Evolutionary conservation across 179 eudicot species (phyloP).

Genomic region (Pouteria campechiana): DNA sequence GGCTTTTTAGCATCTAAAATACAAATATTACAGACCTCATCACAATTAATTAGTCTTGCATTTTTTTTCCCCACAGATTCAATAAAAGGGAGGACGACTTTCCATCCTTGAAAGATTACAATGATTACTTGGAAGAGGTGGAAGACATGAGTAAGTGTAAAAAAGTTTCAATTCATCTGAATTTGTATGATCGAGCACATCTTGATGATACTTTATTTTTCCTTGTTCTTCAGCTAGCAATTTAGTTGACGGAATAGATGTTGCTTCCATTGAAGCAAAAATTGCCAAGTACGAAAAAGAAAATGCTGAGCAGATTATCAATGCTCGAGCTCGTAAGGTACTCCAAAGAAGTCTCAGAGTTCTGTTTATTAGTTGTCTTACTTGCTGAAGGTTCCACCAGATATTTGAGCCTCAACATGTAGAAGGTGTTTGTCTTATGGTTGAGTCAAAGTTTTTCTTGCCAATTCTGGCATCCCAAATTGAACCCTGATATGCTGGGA

Average conservation of each 20-base stretch:
- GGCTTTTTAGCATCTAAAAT: background rate
- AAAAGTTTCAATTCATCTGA: background rate
- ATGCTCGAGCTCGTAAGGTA: slow-evolving; percentile 90
- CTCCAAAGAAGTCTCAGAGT: slow-evolving; percentile 4
- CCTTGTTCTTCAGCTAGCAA: slow-evolving; percentile 49
- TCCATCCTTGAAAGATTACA: slow-evolving; percentile 70
- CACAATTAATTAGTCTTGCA: background rate
- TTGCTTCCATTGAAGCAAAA: slow-evolving; percentile 63
- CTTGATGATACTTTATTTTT: background rate
- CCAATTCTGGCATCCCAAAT: too few species aligned
- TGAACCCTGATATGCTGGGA: background rate
- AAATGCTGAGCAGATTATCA: slow-evolving; percentile 87
- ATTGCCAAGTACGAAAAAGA: slow-evolving; percentile 67
- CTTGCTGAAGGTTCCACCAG: background rate
- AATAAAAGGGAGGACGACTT: slow-evolving; percentile 93
- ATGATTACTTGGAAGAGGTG: slow-evolving; percentile 94
- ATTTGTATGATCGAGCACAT: background rate
- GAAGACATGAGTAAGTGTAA: slow-evolving; percentile 96
- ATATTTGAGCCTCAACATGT: background rate
- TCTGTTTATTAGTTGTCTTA: slow-evolving; percentile 4
- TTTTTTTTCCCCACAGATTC: slow-evolving; percentile 28
- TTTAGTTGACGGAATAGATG: slow-evolving; percentile 77
- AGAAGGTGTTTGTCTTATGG: too few species aligned
- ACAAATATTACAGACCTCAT: background rate
- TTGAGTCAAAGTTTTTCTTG: too few species aligned